Base-by-base conservation (phyloP, 345 rosid genomes). In the Gossypium bickii region DNA sequence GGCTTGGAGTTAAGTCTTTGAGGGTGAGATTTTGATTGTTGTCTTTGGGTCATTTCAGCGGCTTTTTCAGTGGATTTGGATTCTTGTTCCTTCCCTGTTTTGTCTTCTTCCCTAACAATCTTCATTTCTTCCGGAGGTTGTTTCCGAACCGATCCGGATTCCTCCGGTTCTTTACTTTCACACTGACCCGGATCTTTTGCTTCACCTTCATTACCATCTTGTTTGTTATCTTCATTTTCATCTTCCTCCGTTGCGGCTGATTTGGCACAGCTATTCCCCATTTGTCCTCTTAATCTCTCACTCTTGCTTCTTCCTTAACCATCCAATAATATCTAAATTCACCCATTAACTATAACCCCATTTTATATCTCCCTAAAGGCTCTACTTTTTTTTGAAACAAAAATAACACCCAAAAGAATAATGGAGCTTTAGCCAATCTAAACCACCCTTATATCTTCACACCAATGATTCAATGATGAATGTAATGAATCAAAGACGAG, bases 71-170 rank as follows among this genome's bases (percentile, higher is more conserved):
- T 55, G 58, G 58, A 12, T 56, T 18, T 56, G 9, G 61, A 20
- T 56, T 56, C 9, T 56, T 56, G 62, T 34, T 34, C 62, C 29
- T 58, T 59, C 12, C 38, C 4, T 59, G 75, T 70, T 53, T 81
- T 1, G 16, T 48, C 38, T 17, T 83, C 82, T 72, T 83, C 85
- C 74, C 79, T 83, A 22, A 27, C 65, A 53, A 88, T 87, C 77
- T 78, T 77, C 79, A 90, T 75, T 53, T 79, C 85, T 57, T 71
- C 86, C 1, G 87, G 87, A n/a, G 88, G 80, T 38, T 76, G 69
- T 78, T 71, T 44, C 38, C 9, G 80, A 74, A 17, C 48, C 34
- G 62, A 13, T 17, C 78, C 41, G 70, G 52, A 69, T 56, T 63
- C 84, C 8, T 1, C 57, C 49, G 58, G 45, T 47, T 75, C 81